Evolutionary conservation across 1,284 basidiomycete genomes (phyloP), one percentile per base, ranked within the genome.

Genomic region (Rhodofomes roseus): DNA sequence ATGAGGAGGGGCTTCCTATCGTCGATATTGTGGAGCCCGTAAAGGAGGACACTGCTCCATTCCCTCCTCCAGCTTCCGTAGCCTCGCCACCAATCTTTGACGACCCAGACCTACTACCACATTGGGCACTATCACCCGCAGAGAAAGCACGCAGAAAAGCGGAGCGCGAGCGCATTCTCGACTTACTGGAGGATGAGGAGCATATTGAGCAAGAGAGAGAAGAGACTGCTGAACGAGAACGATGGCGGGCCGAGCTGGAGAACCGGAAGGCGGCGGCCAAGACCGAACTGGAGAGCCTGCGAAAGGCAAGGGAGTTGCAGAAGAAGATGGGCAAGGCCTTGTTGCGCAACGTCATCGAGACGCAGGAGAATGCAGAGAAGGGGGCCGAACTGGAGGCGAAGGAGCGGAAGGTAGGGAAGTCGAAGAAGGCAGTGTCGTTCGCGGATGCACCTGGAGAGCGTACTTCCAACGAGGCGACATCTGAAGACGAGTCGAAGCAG

Each of bases 291-390:
- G 81, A 80, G 50, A 78, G 73, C 50, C 62, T 85, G 37, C 82
- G 82, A 61, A 78, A 78, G 39, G 77, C 81, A 2, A 81, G 79
- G 59, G 85, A 85, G 59, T 75, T 89, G 68, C 87, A 90, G 70
- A 89, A 84, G 75, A 89, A 84, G 73, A 89, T 92, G 87, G 90
- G 88, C 1, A 84, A 80, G 63, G 85, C 87, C 0, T 75, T 92
- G 41, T 62, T 91, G 41, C 71, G 72, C 55, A 81, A 79, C 60
- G 66, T 82, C 51, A 73, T 76, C 3, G 72, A 78, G 48, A 71
- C 76, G n/a, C 74, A 74, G 22, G 76, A 77, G 60, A 67, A 71
- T 53, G 78, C 75, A 48, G 76, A 77, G 50, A 63, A 73, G 56
- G 72, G 73, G 57, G 64, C 62, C 52, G 62, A 65, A 29, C 66